These are phyloP conservation scores for Gnomoniopsis sp. DNA, from an alignment of 2,329 filamentous ascomycete genomes.

Conservation along the genomic window DNA sequence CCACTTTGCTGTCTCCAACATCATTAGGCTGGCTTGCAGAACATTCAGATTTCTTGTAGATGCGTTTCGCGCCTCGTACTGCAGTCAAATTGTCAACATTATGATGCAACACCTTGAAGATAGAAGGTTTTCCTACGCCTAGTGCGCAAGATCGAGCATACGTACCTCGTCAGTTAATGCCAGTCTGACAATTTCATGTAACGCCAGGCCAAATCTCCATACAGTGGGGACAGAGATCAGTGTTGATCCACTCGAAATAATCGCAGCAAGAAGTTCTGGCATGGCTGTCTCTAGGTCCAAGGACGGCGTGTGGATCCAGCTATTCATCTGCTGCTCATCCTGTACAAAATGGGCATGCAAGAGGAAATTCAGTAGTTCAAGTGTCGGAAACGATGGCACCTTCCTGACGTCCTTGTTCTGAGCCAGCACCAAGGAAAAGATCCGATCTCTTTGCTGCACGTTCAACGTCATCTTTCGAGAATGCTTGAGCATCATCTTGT, in stretches of 20 bases:
- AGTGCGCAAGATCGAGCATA: too few species aligned
- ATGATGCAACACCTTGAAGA: slow-evolving; percentile 24
- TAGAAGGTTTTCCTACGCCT: too few species aligned
- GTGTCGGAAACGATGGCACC: slow-evolving; percentile 25
- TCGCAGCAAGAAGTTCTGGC: slow-evolving; percentile 23
- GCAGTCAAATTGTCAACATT: slow-evolving; percentile 10
- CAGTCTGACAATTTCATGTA: slow-evolving; percentile 42
- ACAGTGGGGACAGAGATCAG: slow-evolving; percentile 26
- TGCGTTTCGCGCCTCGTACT: slow-evolving; percentile 47
- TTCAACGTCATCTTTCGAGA: slow-evolving; percentile 22
- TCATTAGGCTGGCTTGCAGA: slow-evolving; percentile 46
- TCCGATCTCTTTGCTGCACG: slow-evolving; percentile 20
- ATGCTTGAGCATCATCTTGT: slow-evolving; percentile 14
- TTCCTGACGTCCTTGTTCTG: slow-evolving; percentile 21
- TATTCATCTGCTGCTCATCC: slow-evolving; percentile 25
- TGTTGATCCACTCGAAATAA: slow-evolving; percentile 23
- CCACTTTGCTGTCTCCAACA: slow-evolving; percentile 54
- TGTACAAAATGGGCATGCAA: slow-evolving; percentile 27
- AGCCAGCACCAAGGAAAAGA: slow-evolving; percentile 26
- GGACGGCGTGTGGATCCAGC: slow-evolving; percentile 25
- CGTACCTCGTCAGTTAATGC: slow-evolving; percentile 26
- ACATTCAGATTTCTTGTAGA: slow-evolving; percentile 48
- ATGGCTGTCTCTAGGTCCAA: slow-evolving; percentile 24
- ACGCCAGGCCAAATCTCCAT: slow-evolving; percentile 27
- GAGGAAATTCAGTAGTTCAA: slow-evolving; percentile 27